These are phyloP conservation scores for Fistulinella prunicolor DNA, from an alignment of 768 basidiomycete genomes.

Conservation along the genomic window DNA sequence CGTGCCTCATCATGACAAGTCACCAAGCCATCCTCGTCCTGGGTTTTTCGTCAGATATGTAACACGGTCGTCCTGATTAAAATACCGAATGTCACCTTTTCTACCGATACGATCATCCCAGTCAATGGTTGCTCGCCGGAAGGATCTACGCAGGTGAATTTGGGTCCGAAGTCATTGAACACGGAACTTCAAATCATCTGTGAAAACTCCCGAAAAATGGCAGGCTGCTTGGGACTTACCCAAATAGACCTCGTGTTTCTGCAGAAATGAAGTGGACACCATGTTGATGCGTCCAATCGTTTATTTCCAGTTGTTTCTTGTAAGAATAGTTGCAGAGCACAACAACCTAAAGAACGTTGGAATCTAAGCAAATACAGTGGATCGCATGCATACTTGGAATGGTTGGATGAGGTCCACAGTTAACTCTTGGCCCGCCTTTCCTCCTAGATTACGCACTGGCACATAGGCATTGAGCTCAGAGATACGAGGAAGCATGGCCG, in stretches of 20 bases:
- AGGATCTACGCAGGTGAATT: slow-evolving; percentile 95
- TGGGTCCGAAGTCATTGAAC: slow-evolving; percentile 95
- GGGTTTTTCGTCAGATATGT: not conserved
- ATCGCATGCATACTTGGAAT: slow-evolving; percentile 68
- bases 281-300: slow-evolving; percentile 90
- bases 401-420: slow-evolving; percentile 77
- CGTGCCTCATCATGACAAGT: slow-evolving; percentile 96
- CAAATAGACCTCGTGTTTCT: slow-evolving; percentile 91
- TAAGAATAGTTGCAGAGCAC: slow-evolving; percentile 80
- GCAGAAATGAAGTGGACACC: slow-evolving; percentile 90
- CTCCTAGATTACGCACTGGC: slow-evolving; percentile 85
- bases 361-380: not conserved
- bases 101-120: slow-evolving; percentile 96
- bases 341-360: slow-evolving; percentile 58
- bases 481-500: slow-evolving; percentile 81
- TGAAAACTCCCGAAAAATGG: not conserved
- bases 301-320: slow-evolving; percentile 87
- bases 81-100: slow-evolving; percentile 51
- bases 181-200: slow-evolving; percentile 55
- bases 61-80: not conserved
- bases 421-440: slow-evolving; percentile 71
- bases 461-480: slow-evolving; percentile 96
- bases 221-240: too few relatives aligned
- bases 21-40: slow-evolving; percentile 89
- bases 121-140: slow-evolving; percentile 93